phyloP scores from a whole-genome alignment of 2,329 filamentous ascomycete genomes.

The Colletotrichum viniferum region DNA sequence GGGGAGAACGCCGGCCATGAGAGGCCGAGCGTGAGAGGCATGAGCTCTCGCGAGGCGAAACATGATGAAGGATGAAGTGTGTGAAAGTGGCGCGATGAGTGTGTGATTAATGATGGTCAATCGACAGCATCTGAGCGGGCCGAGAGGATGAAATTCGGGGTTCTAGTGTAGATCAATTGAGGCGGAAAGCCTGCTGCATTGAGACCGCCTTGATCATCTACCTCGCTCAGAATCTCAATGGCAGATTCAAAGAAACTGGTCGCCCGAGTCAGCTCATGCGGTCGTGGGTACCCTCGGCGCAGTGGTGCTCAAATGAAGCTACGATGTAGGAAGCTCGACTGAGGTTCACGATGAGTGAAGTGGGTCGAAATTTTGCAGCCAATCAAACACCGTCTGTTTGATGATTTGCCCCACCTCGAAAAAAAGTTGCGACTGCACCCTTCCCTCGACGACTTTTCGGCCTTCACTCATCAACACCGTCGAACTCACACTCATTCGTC shows the following conservation, averaged over 20 bases:
- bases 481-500: neutral
- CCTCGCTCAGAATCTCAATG: neutral
- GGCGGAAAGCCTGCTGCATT: neutral
- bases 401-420: constrained; percentile 3
- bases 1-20: neutral
- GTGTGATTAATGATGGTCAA: neutral
- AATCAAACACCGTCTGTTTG: neutral
- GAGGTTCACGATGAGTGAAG: neutral
- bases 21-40: neutral
- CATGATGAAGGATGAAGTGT: neutral
- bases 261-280: neutral
- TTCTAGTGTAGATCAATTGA: neutral
- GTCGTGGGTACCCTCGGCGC: neutral
- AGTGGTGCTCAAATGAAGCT: neutral
- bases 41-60: neutral
- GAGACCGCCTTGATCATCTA: neutral
- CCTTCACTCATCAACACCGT: neutral
- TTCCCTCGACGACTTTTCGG: neutral
- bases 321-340: neutral
- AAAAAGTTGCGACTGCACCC: constrained; percentile 13
- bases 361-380: constrained; percentile 16
- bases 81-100: neutral
- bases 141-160: neutral
- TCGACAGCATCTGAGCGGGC: neutral
- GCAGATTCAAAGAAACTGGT: neutral